These are phyloP conservation scores for Sporothrix euskadiensis DNA, from an alignment of 2,329 filamentous ascomycete genomes.

Conservation along the genomic window DNA sequence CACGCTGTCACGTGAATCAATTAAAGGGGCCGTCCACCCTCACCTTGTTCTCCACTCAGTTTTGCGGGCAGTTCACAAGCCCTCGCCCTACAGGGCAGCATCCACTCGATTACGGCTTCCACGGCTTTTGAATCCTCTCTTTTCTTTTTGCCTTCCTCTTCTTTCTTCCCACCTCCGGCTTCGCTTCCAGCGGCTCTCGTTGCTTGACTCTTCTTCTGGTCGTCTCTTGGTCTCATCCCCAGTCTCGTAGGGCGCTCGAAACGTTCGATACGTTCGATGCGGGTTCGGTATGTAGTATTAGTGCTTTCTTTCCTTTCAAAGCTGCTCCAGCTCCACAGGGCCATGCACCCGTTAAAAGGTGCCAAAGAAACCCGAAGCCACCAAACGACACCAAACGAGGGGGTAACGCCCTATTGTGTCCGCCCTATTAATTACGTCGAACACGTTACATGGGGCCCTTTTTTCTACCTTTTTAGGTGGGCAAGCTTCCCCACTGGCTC, in stretches of 20 bases:
- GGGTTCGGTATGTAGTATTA: background rate
- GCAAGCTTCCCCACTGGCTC: background rate
- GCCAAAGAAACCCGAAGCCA: background rate
- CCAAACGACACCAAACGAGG: background rate
- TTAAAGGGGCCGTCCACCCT: background rate
- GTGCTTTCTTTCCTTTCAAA: background rate
- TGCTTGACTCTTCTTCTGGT: background rate
- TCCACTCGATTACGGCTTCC: background rate
- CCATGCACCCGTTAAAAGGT: background rate
- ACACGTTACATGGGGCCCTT: constrained; percentile 23
- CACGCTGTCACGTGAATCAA: constrained; percentile 29
- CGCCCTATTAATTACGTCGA: background rate
- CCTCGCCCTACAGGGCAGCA: constrained; percentile 1
- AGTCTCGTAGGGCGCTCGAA: background rate
- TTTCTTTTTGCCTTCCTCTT: background rate
- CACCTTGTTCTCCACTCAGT: background rate
- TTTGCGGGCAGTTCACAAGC: background rate
- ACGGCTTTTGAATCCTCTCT: background rate
- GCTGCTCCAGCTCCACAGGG: background rate
- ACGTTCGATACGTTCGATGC: background rate
- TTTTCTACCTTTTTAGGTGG: background rate
- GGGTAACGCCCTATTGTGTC: background rate
- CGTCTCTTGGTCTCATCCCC: background rate
- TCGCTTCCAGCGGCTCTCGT: constrained; percentile 10
- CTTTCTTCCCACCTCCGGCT: background rate